A percentile compares a stretch with the other conserved stretches of the same genome.
Conservation (phyloP, 805 yeast genomes). For the Candida loeiensis region DNA sequence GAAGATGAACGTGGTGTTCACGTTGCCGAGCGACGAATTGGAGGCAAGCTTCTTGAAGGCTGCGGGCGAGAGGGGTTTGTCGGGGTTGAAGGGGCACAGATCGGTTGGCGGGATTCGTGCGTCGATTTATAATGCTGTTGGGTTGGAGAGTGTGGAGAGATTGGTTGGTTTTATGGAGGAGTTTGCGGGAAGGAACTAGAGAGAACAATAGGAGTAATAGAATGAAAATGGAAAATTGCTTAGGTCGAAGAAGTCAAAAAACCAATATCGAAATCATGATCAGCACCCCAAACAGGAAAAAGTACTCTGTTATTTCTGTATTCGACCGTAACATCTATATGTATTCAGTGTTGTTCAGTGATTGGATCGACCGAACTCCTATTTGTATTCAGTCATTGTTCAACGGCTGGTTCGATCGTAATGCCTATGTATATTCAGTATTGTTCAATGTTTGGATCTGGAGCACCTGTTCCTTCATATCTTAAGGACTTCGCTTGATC, state of each 20-base stretch:
- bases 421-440: too few relatives aligned
- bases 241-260: too few relatives aligned
- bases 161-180: slow-evolving; percentile 55
- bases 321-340: not conserved
- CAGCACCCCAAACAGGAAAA: too few relatives aligned
- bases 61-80: slow-evolving; percentile 57
- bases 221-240: not conserved
- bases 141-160: slow-evolving; percentile 53
- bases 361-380: too few relatives aligned
- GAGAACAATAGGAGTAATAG: not conserved
- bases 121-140: slow-evolving; percentile 85
- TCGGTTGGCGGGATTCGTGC: slow-evolving; percentile 97
- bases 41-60: slow-evolving; percentile 69
- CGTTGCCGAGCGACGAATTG: slow-evolving; percentile 56
- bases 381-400: too few relatives aligned
- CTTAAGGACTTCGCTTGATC: too few relatives aligned
- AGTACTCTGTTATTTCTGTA: not conserved
- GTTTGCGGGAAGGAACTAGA: slow-evolving; percentile 45
- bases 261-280: too few relatives aligned
- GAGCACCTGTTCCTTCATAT: too few relatives aligned
- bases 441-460: too few relatives aligned
- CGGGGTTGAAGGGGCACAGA: slow-evolving; percentile 92
- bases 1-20: slow-evolving; percentile 91
- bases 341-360: not conserved
- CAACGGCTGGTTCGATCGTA: too few relatives aligned